Evolutionary conservation across 345 rosid species (phyloP).

Genomic region (Rhodamnia argentea): DNA sequence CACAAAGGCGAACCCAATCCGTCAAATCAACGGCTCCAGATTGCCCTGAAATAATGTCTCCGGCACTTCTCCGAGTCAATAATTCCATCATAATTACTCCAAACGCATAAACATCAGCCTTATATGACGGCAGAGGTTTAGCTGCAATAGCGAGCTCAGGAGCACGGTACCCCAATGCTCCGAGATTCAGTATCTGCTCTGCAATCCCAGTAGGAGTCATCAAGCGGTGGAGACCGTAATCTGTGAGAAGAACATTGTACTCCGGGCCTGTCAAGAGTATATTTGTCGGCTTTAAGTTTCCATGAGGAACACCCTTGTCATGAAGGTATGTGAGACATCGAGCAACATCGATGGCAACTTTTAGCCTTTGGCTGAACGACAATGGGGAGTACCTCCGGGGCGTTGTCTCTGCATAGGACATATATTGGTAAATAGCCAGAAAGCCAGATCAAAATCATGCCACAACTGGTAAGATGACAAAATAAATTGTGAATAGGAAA

Average conservation of each 20-base stretch:
- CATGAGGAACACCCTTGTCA: slow-evolving; percentile 74
- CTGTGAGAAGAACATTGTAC: slow-evolving; percentile 43
- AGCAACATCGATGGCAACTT: slow-evolving; percentile 73
- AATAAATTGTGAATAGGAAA: background rate
- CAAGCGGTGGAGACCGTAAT: slow-evolving; percentile 77
- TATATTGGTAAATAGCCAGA: background rate
- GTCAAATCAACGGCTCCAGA: slow-evolving; percentile 89
- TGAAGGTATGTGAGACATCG: slow-evolving; percentile 66
- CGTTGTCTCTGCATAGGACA: slow-evolving; percentile 60
- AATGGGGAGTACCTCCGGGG: slow-evolving; percentile 79
- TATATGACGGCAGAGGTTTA: slow-evolving; percentile 57
- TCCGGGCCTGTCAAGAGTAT: slow-evolving; percentile 54
- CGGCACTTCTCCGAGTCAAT: slow-evolving; percentile 76
- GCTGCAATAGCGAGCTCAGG: slow-evolving; percentile 69
- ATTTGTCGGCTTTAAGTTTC: slow-evolving; percentile 83
- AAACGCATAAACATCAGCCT: slow-evolving; percentile 75
- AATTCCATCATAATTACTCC: slow-evolving; percentile 93
- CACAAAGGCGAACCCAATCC: slow-evolving; percentile 78
- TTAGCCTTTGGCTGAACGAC: slow-evolving; percentile 70
- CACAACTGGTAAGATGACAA: background rate
- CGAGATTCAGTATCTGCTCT: slow-evolving; percentile 80
- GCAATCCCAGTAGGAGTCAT: slow-evolving; percentile 80
- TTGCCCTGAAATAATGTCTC: slow-evolving; percentile 94
- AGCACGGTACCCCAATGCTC: slow-evolving; percentile 90
- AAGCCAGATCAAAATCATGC: background rate